A percentile compares a stretch with the other conserved stretches of the same genome.
phyloP scores from a whole-genome alignment of 2,329 filamentous ascomycete species.

The Pseudogymnoascus verrucosus region DNA sequence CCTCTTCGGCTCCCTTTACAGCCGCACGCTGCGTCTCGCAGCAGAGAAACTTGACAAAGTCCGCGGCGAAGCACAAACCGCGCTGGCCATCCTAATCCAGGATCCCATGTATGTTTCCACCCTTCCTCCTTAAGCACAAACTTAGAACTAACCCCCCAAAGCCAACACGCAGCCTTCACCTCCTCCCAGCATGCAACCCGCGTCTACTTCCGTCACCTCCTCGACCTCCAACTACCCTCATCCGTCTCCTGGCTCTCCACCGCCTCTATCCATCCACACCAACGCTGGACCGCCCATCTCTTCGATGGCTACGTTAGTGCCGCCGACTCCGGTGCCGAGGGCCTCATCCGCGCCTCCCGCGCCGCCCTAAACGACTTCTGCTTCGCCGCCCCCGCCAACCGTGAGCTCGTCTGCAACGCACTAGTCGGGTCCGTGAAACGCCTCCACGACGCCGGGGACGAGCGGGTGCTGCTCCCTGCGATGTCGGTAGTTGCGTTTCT shows the following conservation, averaged over 20 bases:
- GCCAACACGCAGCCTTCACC: neutral
- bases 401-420: constrained; percentile 40
- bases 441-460: constrained; percentile 39
- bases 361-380: constrained; percentile 54
- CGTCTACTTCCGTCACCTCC: neutral
- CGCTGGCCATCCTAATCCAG: constrained; percentile 30
- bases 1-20: constrained; percentile 15
- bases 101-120: neutral
- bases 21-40: constrained; percentile 54
- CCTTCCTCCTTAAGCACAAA: neutral
- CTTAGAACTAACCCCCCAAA: constrained; percentile 26
- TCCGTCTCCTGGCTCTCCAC: neutral
- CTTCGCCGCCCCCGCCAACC: constrained; percentile 2
- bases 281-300: constrained; percentile 30
- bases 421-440: constrained; percentile 46
- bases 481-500: constrained; percentile 73
- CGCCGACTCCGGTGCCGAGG: constrained; percentile 70
- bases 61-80: constrained; percentile 55
- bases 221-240: neutral
- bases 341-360: constrained; percentile 61
- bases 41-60: constrained; percentile 89
- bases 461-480: constrained; percentile 65
- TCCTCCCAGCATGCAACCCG: neutral
- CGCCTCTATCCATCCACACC: neutral
- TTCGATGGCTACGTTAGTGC: constrained; percentile 64